A percentile compares a stretch with the other conserved stretches of the same genome.
These are phyloP conservation scores for Hymenoscyphus occultus DNA, from an alignment of 2,329 filamentous ascomycete species.

Conservation along the genomic window DNA sequence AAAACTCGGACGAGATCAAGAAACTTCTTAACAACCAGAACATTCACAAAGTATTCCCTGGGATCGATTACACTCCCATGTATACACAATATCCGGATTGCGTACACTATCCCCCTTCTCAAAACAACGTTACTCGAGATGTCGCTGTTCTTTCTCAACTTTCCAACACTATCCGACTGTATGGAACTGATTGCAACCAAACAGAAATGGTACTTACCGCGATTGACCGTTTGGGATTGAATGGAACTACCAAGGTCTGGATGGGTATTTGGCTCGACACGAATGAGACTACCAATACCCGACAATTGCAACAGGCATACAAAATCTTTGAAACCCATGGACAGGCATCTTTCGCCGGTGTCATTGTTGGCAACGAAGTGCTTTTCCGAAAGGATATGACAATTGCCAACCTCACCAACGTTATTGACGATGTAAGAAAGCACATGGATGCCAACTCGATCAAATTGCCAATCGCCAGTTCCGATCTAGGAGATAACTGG, in stretches of 20 bases:
- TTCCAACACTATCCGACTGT: slow-evolving; percentile 82
- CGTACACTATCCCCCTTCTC: slow-evolving; percentile 70
- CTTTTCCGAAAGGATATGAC: slow-evolving; percentile 76
- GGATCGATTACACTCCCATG: slow-evolving; percentile 91
- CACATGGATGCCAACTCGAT: slow-evolving; percentile 68
- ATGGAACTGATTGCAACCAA: slow-evolving; percentile 97
- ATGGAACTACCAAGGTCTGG: slow-evolving; percentile 80
- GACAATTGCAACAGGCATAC: slow-evolving; percentile 84
- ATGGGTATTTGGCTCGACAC: slow-evolving; percentile 88
- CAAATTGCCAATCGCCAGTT: slow-evolving; percentile 74
- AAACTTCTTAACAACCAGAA: slow-evolving; percentile 73
- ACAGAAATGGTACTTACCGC: slow-evolving; percentile 89
- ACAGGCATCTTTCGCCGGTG: slow-evolving; percentile 68
- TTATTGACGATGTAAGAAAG: slow-evolving; percentile 66
- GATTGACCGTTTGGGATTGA: slow-evolving; percentile 69
- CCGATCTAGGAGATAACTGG: slow-evolving; percentile 89
- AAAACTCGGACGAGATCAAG: slow-evolving; percentile 77
- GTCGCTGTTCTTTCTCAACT: slow-evolving; percentile 86
- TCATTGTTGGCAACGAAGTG: slow-evolving; percentile 81
- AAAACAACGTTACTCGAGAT: slow-evolving; percentile 93
- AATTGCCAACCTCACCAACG: slow-evolving; percentile 55
- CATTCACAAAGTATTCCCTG: slow-evolving; percentile 90
- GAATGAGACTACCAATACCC: slow-evolving; percentile 77
- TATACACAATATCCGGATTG: slow-evolving; percentile 90
- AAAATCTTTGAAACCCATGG: slow-evolving; percentile 70